Conservation (phyloP, 2,329 filamentous ascomycete species). For the Samsoniella hepiali region DNA sequence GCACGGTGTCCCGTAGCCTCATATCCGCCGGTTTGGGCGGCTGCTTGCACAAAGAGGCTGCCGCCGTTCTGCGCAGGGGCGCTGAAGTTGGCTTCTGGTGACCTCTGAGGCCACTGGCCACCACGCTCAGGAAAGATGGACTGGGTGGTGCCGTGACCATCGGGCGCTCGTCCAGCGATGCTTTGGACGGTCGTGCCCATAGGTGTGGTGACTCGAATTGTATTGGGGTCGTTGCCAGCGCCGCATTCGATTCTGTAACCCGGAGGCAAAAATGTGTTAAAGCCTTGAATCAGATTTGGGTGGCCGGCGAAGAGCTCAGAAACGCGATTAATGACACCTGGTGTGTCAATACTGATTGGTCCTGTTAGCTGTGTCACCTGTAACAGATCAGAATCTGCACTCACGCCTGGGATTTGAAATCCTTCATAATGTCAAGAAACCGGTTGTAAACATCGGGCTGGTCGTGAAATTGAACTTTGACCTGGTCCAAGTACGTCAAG, state of each 20-base stretch:
- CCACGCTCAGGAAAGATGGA: constrained; percentile 47
- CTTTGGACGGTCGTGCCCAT: constrained; percentile 96
- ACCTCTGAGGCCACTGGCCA: constrained; percentile 55
- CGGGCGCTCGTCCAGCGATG: constrained; percentile 59
- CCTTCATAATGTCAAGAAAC: constrained; percentile 99
- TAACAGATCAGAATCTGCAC: constrained; percentile 32
- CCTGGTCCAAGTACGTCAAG: constrained; percentile 93
- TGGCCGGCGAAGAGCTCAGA: constrained; percentile 95
- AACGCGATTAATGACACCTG: constrained; percentile 93
- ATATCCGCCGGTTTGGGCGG: constrained; percentile 36
- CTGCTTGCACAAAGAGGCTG: constrained; percentile 44
- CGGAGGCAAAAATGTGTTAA: constrained; percentile 95
- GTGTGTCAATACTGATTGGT: constrained; percentile 75
- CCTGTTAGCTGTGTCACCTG: constrained; percentile 27
- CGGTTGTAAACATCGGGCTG: constrained; percentile 96
- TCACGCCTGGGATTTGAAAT: constrained; percentile 96
- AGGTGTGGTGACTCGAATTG: constrained; percentile 92
- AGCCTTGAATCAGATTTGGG: constrained; percentile 91
- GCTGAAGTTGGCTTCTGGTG: constrained; percentile 59
- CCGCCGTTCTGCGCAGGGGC: constrained; percentile 52
- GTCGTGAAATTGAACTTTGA: constrained; percentile 96
- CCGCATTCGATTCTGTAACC: constrained; percentile 97
- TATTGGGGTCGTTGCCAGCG: constrained; percentile 88
- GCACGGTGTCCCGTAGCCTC: constrained; percentile 25
- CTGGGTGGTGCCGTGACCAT: constrained; percentile 41